These are phyloP conservation scores for Alnus rubra DNA, from an alignment of 306 rosid genomes.

Conservation along the genomic window DNA sequence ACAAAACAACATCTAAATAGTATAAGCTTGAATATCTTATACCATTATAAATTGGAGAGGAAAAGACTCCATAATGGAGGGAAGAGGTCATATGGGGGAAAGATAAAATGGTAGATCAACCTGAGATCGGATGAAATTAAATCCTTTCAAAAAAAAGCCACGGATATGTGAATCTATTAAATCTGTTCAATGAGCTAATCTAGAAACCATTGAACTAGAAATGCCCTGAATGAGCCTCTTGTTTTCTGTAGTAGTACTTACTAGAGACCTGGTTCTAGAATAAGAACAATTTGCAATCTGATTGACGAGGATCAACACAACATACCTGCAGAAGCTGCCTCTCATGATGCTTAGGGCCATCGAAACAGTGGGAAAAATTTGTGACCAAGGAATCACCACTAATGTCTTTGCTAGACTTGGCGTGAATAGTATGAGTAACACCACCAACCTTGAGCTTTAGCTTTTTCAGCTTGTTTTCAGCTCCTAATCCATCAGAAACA, in stretches of 20 bases:
- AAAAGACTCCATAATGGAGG: not conserved
- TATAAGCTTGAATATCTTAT: not conserved
- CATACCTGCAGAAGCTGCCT: conserved; percentile 31
- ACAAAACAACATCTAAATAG: not conserved
- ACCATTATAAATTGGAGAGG: not conserved
- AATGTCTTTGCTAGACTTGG: conserved; percentile 9
- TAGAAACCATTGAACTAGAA: no score
- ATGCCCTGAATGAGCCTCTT: no score
- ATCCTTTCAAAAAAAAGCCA: not conserved
- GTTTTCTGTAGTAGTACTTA: not conserved
- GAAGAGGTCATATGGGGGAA: not conserved
- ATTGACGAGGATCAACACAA: not conserved
- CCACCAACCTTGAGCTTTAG: conserved; percentile 35
- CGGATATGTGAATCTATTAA: not conserved
- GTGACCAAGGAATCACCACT: conserved; percentile 2
- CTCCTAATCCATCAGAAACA: conserved; percentile 33
- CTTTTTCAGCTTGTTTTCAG: conserved; percentile 9
- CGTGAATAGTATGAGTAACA: conserved; percentile 41
- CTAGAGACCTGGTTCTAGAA: not conserved
- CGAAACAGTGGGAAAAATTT: not conserved
- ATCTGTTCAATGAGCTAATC: not conserved
- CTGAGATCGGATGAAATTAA: not conserved
- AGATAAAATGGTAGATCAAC: not conserved
- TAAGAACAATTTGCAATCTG: no score
- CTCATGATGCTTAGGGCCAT: conserved; percentile 15